Conservation (phyloP, 495 filamentous ascomycete species). For the Podospora australis region DNA sequence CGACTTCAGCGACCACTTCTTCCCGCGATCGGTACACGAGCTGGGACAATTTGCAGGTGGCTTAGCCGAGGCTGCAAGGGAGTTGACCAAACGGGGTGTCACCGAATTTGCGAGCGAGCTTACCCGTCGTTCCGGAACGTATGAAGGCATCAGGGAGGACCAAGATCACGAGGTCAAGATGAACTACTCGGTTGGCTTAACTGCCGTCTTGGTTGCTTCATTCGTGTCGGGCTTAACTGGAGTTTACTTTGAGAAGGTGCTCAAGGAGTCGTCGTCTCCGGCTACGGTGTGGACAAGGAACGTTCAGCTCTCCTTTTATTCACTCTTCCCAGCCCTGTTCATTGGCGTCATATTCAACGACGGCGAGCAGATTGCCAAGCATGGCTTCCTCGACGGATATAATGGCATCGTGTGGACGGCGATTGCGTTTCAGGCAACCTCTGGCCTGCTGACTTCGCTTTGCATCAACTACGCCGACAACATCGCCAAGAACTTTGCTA, state of each 20-base stretch:
- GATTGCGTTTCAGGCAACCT: slow-evolving; percentile 72
- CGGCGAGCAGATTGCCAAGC: slow-evolving; percentile 70
- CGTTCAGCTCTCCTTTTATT: slow-evolving; percentile 88
- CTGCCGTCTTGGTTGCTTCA: slow-evolving; percentile 69
- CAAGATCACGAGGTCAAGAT: slow-evolving; percentile 55
- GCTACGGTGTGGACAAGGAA: slow-evolving; percentile 88
- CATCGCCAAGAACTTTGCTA: slow-evolving; percentile 86
- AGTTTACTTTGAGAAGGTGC: slow-evolving; percentile 90
- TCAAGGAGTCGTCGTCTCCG: slow-evolving; percentile 68
- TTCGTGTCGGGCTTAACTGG: slow-evolving; percentile 75
- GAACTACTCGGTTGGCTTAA: slow-evolving; percentile 70
- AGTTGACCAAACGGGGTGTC: slow-evolving; percentile 43
- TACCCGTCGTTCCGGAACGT: slow-evolving; percentile 79
- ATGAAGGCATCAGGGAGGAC: slow-evolving; percentile 88
- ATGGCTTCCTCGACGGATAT: slow-evolving; percentile 91
- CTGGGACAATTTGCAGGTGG: slow-evolving; percentile 43
- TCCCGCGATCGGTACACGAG: slow-evolving; percentile 66
- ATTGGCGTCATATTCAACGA: slow-evolving; percentile 83
- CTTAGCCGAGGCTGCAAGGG: slow-evolving; percentile 38
- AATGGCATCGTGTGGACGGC: slow-evolving; percentile 85
- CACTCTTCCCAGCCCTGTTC: slow-evolving; percentile 77
- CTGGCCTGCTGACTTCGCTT: slow-evolving; percentile 75
- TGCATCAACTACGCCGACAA: slow-evolving; percentile 84
- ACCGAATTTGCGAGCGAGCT: slow-evolving; percentile 43
- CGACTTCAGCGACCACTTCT: slow-evolving; percentile 55